Evolutionary conservation across 768 basidiomycete species (phyloP), one percentile per base, ranked within the genome.

Genomic region (Mycena chlorophos): DNA sequence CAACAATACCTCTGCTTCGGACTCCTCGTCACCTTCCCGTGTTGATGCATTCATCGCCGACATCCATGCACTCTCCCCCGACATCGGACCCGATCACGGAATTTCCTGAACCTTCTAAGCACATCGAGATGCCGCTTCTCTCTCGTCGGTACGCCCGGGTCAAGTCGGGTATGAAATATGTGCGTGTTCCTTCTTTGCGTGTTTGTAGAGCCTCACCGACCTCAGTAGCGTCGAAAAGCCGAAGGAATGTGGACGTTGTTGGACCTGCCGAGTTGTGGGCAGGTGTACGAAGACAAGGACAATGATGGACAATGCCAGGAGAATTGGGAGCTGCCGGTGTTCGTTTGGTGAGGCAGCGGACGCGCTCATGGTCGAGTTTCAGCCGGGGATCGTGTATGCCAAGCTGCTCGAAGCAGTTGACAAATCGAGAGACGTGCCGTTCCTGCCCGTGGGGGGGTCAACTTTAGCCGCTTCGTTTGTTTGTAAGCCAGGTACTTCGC

Each of bases 251-350:
- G 60, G 60, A 40, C 49, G 43, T 29, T 61, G 25, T 48, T 61
- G 5, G 46, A 55, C 19, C 51, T 61, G 16, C 56, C 60, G 2
- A 61, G 60, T 50, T 61, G 60, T 22, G 60, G 60, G 12, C 38
- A 47, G 13, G 60, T 61, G 46, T 30, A 53, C 25, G 27, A 22
- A 4, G 56, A 54, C 39, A 27, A 49, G 19, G 49, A 48, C 13
- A 14, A 28, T 23, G 3, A 16, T 28, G 5, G 17, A 42, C 52
- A 61, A 39, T 42, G n/a, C n/a, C n/a, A n/a, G n/a, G n/a, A n/a
- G n/a, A n/a, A n/a, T n/a, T n/a, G n/a, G n/a, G n/a, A n/a, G n/a
- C n/a, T 61, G 25, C 54, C 56, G n/a, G 49, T 61, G 13, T 30
- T 57, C 13, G 34, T 60, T n/a, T 58, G 56, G n/a, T n/a, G n/a